Base-by-base conservation (phyloP, 2,329 filamentous ascomycete species). In the Chalaropsis ovoidea region DNA sequence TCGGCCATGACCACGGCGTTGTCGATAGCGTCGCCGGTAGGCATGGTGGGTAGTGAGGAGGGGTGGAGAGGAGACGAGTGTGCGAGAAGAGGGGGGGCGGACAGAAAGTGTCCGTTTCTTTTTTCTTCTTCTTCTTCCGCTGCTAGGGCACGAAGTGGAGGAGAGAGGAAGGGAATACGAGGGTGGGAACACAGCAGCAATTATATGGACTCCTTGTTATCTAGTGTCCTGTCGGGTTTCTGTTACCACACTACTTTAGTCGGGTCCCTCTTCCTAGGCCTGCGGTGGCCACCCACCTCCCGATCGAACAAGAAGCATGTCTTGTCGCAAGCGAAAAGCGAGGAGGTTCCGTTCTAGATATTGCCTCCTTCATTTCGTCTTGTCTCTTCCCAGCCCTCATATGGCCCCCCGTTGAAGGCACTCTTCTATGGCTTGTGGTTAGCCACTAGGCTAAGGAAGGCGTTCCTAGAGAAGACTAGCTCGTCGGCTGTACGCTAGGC, bases 1-100 rank as follows among this genome's bases (percentile, higher is more conserved):
- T 71, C 69, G 47, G 72, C 73, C 62, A 69, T 71, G 15, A 69
- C 69, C 47, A 75, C 74, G 61, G 74, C 71, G 70, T 77, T 74
- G 63, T 76, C 75, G 54, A 73, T 69, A 62, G 62, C 70, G 64
- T 75, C 73, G 66, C 71, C 71, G 62, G 71, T 70, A 63, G 74
- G 70, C 69, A 74, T 74, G 17, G 61, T 71, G 64, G 19, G 35
- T 45, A 61, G 39, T 58, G 19, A 24, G 39, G 58, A 27, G 27
- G 39, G 5, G 7, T 43, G 17, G 43, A 17, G n/a, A 3, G 15
- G n/a, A 47, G 1, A n/a, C 24, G 24, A n/a, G 58, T 19, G 35
- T 41, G 41, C 15, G 39, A 61, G 22, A 43, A 22, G 27, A 22
- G 58, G 31, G 31, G 31, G 42, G 42, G 31, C n/a, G 31, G 24